Evolutionary conservation across 2,329 filamentous ascomycete genomes (phyloP), one percentile per base, ranked within the genome.

Genomic region (Talaromyces albobiverticillius): DNA sequence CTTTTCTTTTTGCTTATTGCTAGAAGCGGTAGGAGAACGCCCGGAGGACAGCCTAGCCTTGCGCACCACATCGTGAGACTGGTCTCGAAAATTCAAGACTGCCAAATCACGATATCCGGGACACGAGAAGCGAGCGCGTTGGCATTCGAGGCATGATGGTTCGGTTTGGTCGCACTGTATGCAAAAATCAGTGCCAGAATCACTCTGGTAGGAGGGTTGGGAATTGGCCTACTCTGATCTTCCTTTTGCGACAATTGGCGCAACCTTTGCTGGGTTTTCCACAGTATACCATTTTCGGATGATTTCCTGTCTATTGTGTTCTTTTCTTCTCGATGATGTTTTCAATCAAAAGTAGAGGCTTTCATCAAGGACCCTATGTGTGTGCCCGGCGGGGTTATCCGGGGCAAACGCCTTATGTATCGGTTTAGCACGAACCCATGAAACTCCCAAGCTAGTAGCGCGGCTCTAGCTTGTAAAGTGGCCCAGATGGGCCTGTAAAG

Each of bases 241-340:
- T 47, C n/a, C 45, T 22, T 47, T 47, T 47, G n/a, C 45, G 45
- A 22, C 45, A 47, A 31, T 47, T 47, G n/a, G 45, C 45, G 20
- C 45, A 47, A n/a, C 45, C 45, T 34, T 22, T 34, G 31, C 45
- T 47, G 14, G 29, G 45, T 31, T 34, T 47, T 47, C 45, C 45
- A 22, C 45, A 47, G 29, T 47, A 47, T n/a, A 47, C 45, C 45
- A 47, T 47, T 16, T 32, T 34, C 7, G 18, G n/a, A 6, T 47
- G 29, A 32, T 8, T 3, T 5, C 26, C n/a, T n/a, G n/a, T n/a
- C n/a, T n/a, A n/a, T n/a, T n/a, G n/a, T n/a, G n/a, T n/a, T n/a
- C n/a, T n/a, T n/a, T n/a, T n/a, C n/a, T n/a, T n/a, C n/a, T n/a
- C n/a, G n/a, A n/a, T n/a, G n/a, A n/a, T n/a, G n/a, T n/a, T n/a